These are phyloP conservation scores for Darksidea phi DNA, from an alignment of 495 filamentous ascomycete genomes.

Conservation along the genomic window DNA sequence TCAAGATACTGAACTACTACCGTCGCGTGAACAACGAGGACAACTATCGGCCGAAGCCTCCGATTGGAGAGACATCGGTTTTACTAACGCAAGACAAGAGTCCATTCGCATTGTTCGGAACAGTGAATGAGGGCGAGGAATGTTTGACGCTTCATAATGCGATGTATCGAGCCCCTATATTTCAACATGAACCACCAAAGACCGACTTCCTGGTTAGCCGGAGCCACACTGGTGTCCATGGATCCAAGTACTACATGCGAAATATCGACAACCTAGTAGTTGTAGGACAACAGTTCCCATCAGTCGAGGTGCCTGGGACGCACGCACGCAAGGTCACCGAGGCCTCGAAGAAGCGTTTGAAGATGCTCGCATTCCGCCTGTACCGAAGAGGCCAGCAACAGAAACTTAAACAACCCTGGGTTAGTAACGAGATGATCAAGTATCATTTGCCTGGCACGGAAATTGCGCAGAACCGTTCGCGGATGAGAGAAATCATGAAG, in stretches of 20 bases:
- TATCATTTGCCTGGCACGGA: slow-evolving; percentile 87
- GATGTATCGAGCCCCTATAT: slow-evolving; percentile 93
- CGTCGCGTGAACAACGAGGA: slow-evolving; percentile 81
- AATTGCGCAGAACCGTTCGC: slow-evolving; percentile 83
- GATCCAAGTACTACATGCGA: slow-evolving; percentile 74
- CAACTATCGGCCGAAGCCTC: slow-evolving; percentile 66
- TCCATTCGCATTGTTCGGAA: slow-evolving; percentile 91
- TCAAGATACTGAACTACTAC: slow-evolving; percentile 92
- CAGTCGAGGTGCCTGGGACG: slow-evolving; percentile 85
- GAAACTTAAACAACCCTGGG: slow-evolving; percentile 16
- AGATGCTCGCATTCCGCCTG: slow-evolving; percentile 88
- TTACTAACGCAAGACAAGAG: slow-evolving; percentile 91
- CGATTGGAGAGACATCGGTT: slow-evolving; percentile 81
- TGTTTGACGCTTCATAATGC: slow-evolving; percentile 88
- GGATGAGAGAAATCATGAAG: slow-evolving; percentile 91
- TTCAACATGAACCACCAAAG: slow-evolving; percentile 72
- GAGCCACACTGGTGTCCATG: slow-evolving; percentile 69
- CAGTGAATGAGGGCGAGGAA: slow-evolving; percentile 83
- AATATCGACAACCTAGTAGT: slow-evolving; percentile 86
- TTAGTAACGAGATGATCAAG: slow-evolving; percentile 59
- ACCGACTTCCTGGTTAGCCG: slow-evolving; percentile 88
- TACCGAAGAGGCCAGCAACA: slow-evolving; percentile 66
- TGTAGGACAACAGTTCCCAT: slow-evolving; percentile 89
- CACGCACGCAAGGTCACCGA: slow-evolving; percentile 94
- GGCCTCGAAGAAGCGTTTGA: slow-evolving; percentile 88